phyloP scores from a whole-genome alignment of 2,329 filamentous ascomycete genomes.

The Geosmithia putterillii region DNA sequence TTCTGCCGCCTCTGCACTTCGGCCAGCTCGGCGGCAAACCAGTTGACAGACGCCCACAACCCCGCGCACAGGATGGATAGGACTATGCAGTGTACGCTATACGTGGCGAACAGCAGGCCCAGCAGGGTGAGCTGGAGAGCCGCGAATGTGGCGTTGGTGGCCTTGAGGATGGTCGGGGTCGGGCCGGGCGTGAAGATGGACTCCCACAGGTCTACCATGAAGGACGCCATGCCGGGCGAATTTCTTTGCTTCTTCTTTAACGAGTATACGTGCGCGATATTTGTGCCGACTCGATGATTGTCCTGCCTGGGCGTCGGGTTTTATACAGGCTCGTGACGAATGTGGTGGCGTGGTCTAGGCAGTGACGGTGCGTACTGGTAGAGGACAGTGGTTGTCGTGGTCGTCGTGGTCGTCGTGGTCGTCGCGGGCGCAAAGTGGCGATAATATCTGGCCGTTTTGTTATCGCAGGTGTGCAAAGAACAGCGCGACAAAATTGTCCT shows the following conservation, averaged over 20 bases:
- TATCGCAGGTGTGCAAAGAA: background rate
- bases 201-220: conserved; percentile 70
- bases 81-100: conserved; percentile 78
- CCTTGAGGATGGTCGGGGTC: conserved; percentile 75
- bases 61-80: conserved; percentile 69
- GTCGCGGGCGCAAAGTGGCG: background rate
- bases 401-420: background rate
- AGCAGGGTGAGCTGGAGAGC: conserved; percentile 71
- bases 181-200: conserved; percentile 90
- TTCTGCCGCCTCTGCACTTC: conserved; percentile 26
- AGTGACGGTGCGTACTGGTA: background rate
- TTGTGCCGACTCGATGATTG: no score
- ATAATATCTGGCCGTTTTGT: background rate
- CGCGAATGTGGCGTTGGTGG: conserved; percentile 83
- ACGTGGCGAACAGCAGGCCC: conserved; percentile 64
- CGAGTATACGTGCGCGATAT: no score
- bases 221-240: conserved; percentile 36
- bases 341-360: background rate
- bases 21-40: conserved; percentile 67
- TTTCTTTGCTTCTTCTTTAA: background rate
- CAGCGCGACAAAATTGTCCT: no score
- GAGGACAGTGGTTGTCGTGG: no score
- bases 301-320: no score
- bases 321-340: no score
- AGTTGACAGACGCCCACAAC: conserved; percentile 92